Base-by-base conservation (phyloP, 2,329 filamentous ascomycete species). In the Setomelanomma holmii region DNA sequence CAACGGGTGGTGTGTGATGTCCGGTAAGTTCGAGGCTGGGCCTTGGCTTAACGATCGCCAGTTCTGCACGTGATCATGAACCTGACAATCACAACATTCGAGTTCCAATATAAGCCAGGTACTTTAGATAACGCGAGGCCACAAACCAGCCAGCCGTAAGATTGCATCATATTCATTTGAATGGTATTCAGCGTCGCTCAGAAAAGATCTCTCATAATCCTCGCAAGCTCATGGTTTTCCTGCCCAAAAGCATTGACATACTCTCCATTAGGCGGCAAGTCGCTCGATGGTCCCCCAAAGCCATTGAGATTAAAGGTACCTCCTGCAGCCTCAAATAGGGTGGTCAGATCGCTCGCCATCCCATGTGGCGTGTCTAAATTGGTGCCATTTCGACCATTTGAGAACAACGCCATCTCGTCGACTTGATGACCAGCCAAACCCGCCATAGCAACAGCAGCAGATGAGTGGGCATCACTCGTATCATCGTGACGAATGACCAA, bases 401-500 rank as follows among this genome's bases (percentile, higher is more conserved):
- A 64, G 40, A 81, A 85, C 19, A 84, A 66, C 0, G 82, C 77
- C 52, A 84, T 71, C 50, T 84, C 81, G 51, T 87, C 83, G 14
- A 87, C 82, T 22, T 81, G 79, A 64, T 87, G 84, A 5, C 85
- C 85, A 2, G 85, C 85, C 16, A 88, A 75, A 1, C 84, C 85
- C 8, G 85, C 85, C 86, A 88, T 87, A 7, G 85, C 85, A 4
- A 87, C 82, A 1, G 86, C 85, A 3, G 85, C 85, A 19, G 80
- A 82, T 2, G 84, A 86, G 64, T 85, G 84, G 14, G 84, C 79
- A 56, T 87, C 85, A 17, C 76, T 73, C 2, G 78, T 72, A 35
- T 80, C 76, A 3, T 66, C 57, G 43, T 76, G 77, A n/a, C 77
- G 74, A 12, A 73, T 68, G 49, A 75, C 75, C 17, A 89, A 79